phyloP scores from a whole-genome alignment of 257 asterid species.

The Linaria vulgaris region DNA sequence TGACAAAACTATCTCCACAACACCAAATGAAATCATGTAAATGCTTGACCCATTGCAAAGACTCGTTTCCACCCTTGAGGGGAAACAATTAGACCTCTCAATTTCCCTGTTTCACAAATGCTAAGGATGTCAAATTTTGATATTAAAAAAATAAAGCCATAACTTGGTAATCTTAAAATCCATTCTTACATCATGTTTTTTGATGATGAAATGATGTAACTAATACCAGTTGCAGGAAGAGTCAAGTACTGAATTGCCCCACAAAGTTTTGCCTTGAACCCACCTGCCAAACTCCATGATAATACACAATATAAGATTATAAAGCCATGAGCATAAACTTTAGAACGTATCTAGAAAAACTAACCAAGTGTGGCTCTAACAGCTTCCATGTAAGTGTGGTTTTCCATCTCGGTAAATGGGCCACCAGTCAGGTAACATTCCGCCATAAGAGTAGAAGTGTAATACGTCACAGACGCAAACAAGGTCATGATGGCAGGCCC shows the following conservation, averaged over 20 bases:
- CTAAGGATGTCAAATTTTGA: too few species aligned
- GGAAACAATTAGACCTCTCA: constrained; percentile 42
- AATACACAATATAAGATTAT: too few species aligned
- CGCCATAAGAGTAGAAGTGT: constrained; percentile 47
- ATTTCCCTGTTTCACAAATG: constrained; percentile 38
- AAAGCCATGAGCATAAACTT: too few species aligned
- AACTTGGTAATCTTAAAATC: neutral
- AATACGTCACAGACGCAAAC: constrained; percentile 52
- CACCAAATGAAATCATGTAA: constrained; percentile 59
- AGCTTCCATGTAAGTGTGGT: constrained; percentile 53
- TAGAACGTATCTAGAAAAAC: neutral
- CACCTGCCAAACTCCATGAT: constrained; percentile 52
- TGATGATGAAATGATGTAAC: constrained; percentile 85
- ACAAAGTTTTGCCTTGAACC: constrained; percentile 77
- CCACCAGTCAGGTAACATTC: constrained; percentile 41
- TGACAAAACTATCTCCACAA: constrained; percentile 60
- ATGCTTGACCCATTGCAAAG: constrained; percentile 47
- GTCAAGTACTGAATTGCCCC: constrained; percentile 83
- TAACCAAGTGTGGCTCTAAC: constrained; percentile 43
- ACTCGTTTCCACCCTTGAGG: constrained; percentile 31
- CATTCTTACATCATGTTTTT: constrained; percentile 69
- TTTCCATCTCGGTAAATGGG: constrained; percentile 39
- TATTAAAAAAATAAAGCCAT: too few species aligned
- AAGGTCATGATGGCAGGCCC: constrained; percentile 38
- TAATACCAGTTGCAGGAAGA: constrained; percentile 85